Percentiles rank a stretch among this genome's conserved stretches.
These are phyloP conservation scores for Pseudoperonospora humuli DNA, from an alignment of 352 stramenopile species.

Conservation along the genomic window DNA sequence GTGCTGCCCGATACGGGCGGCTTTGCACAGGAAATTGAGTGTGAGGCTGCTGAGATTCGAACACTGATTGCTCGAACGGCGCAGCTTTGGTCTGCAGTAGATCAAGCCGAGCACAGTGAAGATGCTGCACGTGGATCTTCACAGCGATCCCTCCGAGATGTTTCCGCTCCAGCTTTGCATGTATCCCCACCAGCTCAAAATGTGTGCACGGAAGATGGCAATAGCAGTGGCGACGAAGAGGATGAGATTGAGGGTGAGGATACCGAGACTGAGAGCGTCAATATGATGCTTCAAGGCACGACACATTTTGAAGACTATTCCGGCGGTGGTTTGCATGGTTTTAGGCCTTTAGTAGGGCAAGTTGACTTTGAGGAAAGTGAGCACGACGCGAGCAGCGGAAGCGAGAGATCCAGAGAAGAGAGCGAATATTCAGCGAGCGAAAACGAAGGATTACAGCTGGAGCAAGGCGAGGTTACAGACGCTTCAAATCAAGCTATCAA, in stretches of 20 bases:
- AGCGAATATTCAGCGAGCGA: conserved; percentile 1
- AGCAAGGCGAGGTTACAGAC: conserved; percentile 25
- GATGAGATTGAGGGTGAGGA: conserved; percentile 4
- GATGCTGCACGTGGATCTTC: not conserved
- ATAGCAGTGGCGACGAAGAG: conserved; percentile 19
- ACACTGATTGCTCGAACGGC: conserved; percentile 27
- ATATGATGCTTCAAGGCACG: conserved; percentile 1
- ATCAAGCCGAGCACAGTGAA: conserved; percentile 12
- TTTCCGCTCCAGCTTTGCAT: conserved; percentile 3
- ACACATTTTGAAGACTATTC: conserved; percentile 4
- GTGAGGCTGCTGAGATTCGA: conserved; percentile 26
- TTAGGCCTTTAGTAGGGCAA: not conserved
- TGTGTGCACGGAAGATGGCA: conserved; percentile 8
- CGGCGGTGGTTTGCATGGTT: not conserved
- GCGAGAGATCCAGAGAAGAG: not conserved
- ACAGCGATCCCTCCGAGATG: not conserved
- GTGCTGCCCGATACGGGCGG: not conserved
- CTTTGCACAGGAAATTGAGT: conserved; percentile 27
- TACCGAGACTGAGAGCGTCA: conserved; percentile 12
- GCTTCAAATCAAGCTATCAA: conserved; percentile 58
- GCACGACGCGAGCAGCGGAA: conserved; percentile 4
- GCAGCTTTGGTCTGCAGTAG: conserved; percentile 26
- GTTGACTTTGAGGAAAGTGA: not conserved
- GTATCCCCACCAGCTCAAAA: conserved; percentile 4
- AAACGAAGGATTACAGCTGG: conserved; percentile 3